A percentile compares a stretch with the other conserved stretches of the same genome.
phyloP scores from a whole-genome alignment of 1,284 basidiomycete species.

The Tylopilus sp. region DNA sequence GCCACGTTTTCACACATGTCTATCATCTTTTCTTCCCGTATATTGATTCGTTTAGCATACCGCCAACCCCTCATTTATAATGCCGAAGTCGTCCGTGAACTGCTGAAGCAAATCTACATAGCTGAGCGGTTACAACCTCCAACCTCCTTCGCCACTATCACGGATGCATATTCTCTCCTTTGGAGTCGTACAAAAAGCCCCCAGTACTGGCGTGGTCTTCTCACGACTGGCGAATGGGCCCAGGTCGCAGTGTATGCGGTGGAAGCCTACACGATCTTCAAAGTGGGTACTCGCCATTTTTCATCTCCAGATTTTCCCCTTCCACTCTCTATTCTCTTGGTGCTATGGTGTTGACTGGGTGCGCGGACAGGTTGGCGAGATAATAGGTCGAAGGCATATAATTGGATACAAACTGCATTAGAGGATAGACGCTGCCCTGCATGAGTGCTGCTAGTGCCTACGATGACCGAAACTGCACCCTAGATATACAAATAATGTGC shows the following conservation, averaged over 20 bases:
- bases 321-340: constrained; percentile 11
- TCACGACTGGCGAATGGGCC: constrained; percentile 75
- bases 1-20: neutral
- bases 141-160: constrained; percentile 57
- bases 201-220: constrained; percentile 67
- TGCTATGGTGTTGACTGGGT: constrained; percentile 5
- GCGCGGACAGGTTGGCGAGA: constrained; percentile 74
- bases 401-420: constrained; percentile 81
- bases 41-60: constrained; percentile 58
- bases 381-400: constrained; percentile 78
- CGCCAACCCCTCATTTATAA: constrained; percentile 82
- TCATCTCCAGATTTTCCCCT: constrained; percentile 29
- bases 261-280: constrained; percentile 88
- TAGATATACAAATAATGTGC: constrained; percentile 16
- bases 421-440: constrained; percentile 23
- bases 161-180: constrained; percentile 70
- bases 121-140: constrained; percentile 87
- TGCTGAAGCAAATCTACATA: constrained; percentile 89
- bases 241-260: constrained; percentile 81
- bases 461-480: neutral
- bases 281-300: constrained; percentile 42
- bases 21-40: neutral
- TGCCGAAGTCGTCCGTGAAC: constrained; percentile 76
- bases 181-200: constrained; percentile 65
- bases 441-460: neutral